Evolutionary conservation across 768 basidiomycete species (phyloP).

Genomic region (Trametes gibbosa): DNA sequence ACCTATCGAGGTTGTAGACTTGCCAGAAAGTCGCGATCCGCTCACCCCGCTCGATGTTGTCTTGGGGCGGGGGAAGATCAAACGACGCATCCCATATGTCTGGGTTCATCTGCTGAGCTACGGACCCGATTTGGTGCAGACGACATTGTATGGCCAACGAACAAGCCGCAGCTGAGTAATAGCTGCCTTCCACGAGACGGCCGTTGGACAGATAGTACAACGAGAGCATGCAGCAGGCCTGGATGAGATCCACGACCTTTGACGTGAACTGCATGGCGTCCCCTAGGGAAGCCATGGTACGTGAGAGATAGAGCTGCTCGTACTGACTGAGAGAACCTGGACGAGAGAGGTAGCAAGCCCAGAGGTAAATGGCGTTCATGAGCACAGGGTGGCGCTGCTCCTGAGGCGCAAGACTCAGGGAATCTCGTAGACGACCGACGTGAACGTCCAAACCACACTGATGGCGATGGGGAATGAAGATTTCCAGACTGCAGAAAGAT

Average conservation of each 20-base stretch:
- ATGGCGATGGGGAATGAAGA: slow-evolving; percentile 71
- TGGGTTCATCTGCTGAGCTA: slow-evolving; percentile 28
- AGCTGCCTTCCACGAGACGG: slow-evolving; percentile 73
- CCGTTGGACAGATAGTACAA: slow-evolving; percentile 77
- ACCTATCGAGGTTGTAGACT: slow-evolving; percentile 75
- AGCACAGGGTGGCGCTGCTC: slow-evolving; percentile 75
- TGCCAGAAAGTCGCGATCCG: slow-evolving; percentile 81
- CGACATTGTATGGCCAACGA: slow-evolving; percentile 72
- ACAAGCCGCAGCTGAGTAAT: slow-evolving; percentile 72
- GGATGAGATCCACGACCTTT: slow-evolving; percentile 67
- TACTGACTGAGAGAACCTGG: slow-evolving; percentile 68
- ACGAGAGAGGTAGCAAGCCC: slow-evolving; percentile 79
- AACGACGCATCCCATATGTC: slow-evolving; percentile 34
- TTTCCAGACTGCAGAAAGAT: slow-evolving; percentile 54
- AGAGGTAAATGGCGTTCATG: slow-evolving; percentile 79
- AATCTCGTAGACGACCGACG: slow-evolving; percentile 62
- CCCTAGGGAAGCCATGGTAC: slow-evolving; percentile 58
- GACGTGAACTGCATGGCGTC: slow-evolving; percentile 58
- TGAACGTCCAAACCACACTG: slow-evolving; percentile 74
- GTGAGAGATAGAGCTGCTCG: slow-evolving; percentile 68
- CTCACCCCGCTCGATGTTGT: slow-evolving; percentile 63
- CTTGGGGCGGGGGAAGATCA: slow-evolving; percentile 57
- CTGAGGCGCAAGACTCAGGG: slow-evolving; percentile 47
- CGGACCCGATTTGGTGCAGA: slow-evolving; percentile 48
- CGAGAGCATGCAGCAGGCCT: slow-evolving; percentile 72